These are phyloP conservation scores for Stenogyne calaminthoides DNA, from an alignment of 305 asterid species.

Conservation along the genomic window DNA sequence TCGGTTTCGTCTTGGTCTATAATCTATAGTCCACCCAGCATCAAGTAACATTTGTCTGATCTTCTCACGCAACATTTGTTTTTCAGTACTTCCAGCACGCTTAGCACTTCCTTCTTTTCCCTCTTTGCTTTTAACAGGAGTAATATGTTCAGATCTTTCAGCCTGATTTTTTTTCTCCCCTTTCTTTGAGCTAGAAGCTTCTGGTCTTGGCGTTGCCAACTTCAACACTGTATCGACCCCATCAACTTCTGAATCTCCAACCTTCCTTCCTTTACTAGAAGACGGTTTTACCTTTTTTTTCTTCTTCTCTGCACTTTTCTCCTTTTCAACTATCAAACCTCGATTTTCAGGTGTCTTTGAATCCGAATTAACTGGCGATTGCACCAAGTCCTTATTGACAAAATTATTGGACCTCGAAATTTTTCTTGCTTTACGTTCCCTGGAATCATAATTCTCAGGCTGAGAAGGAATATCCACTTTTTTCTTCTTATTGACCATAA, in stretches of 20 bases:
- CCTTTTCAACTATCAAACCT: constrained; percentile 39
- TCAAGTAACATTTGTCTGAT: constrained; percentile 79
- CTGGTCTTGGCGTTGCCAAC: constrained; percentile 50
- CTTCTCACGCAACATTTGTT: constrained; percentile 83
- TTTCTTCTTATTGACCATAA: constrained; percentile 86
- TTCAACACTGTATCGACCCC: constrained; percentile 53
- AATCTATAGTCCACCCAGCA: constrained; percentile 95
- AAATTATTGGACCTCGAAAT: constrained; percentile 40
- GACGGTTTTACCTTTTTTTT: constrained; percentile 37
- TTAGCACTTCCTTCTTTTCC: constrained; percentile 53
- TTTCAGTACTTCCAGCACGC: constrained; percentile 89
- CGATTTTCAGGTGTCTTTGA: constrained; percentile 37
- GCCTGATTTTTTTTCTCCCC: constrained; percentile 51
- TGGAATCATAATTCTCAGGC: constrained; percentile 34
- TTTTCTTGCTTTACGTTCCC: constrained; percentile 47
- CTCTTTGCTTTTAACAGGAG: constrained; percentile 46
- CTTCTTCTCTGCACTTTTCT: constrained; percentile 47
- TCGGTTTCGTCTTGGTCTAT: constrained; percentile 88
- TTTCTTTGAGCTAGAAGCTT: constrained; percentile 55
- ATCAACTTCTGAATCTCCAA: constrained; percentile 45
- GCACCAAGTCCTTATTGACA: constrained; percentile 42
- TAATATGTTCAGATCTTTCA: constrained; percentile 38
- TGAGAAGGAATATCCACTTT: constrained; percentile 43
- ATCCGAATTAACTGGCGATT: constrained; percentile 33
- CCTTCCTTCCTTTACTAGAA: constrained; percentile 40